Evolutionary conservation across 2,329 filamentous ascomycete genomes (phyloP).

Genomic region (Talaromyces sp.): DNA sequence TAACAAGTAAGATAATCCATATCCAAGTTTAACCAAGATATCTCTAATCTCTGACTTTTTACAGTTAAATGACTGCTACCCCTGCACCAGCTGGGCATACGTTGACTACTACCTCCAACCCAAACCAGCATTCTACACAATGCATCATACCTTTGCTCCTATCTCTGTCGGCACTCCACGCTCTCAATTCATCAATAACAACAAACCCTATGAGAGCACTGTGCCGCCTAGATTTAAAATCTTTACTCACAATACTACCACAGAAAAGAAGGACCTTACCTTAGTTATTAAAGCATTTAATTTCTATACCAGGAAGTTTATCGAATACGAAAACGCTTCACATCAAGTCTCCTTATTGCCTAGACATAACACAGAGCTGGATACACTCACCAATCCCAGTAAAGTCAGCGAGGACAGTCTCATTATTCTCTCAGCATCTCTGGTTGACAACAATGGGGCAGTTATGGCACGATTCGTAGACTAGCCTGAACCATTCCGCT

Average conservation of each 20-base stretch:
- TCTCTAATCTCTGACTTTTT: too few species aligned
- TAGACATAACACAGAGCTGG: background rate
- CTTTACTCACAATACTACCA: background rate
- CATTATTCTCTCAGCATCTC: constrained; percentile 5
- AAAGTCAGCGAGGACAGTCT: background rate
- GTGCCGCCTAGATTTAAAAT: background rate
- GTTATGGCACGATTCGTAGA: background rate
- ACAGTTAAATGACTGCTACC: too few species aligned
- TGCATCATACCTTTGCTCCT: background rate
- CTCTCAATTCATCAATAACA: background rate
- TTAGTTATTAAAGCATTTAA: background rate
- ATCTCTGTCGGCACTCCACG: background rate
- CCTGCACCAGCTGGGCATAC: too few species aligned
- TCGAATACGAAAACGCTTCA: background rate
- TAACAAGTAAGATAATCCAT: constrained; percentile 53
- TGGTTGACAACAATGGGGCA: background rate
- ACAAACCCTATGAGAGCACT: background rate
- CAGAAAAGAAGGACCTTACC: background rate
- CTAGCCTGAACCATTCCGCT: constrained; percentile 12
- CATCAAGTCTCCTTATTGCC: background rate
- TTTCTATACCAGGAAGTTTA: background rate
- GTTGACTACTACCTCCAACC: too few species aligned
- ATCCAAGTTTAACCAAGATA: constrained; percentile 36
- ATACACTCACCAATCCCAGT: background rate
- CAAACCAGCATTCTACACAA: background rate